Evolutionary conservation across 2,329 filamentous ascomycete genomes (phyloP), one percentile per base, ranked within the genome.

Genomic region (Cercospora brassicicola): DNA sequence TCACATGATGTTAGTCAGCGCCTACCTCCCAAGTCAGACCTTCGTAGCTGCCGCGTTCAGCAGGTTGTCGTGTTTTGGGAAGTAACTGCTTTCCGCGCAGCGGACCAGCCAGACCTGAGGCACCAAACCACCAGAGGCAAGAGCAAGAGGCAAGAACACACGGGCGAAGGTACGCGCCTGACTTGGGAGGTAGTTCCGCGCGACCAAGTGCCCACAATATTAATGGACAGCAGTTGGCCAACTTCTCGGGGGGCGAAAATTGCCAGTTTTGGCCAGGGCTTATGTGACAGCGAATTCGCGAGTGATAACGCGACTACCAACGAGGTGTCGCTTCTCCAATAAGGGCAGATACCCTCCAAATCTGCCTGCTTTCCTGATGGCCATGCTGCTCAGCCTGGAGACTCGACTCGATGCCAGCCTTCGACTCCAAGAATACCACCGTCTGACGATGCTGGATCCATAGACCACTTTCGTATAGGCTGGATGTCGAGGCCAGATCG

Each of bases 391-490:
- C 53, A 28, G 20, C 28, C 23, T 18, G 53, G 9, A n/a, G 15
- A 23, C 30, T 15, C 59, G 28, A 51, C 36, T 15, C 63, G 68
- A 20, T 67, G 62, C 87, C 87, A 89, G 23, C 85, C 85, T 55
- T 72, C 75, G 15, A 84, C 83, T 5, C 89, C 91, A 60, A 93
- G 73, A 45, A 95, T 88, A 0, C 91, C 91, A 1, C 89, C 89
- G 72, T 88, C 86, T 6, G 84, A 83, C 20, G 82, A 82, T 30
- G 75, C 73, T 1, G 86, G 81, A 77, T 94, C 92, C 78, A 96
- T 85, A 2, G 88, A 84, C 93, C 93, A 97, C 77, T 89, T 91
- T 57, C 85, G 84, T 56, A 91, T 76, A 2, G 89, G 85, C 57
- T 85, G 78, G 66, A 89, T 85, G 26, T 82, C 84, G 65, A 94